These are phyloP conservation scores for Syncephalastrum sp. DNA, from an alignment of 371 early-diverging fungal genomes.

Conservation along the genomic window DNA sequence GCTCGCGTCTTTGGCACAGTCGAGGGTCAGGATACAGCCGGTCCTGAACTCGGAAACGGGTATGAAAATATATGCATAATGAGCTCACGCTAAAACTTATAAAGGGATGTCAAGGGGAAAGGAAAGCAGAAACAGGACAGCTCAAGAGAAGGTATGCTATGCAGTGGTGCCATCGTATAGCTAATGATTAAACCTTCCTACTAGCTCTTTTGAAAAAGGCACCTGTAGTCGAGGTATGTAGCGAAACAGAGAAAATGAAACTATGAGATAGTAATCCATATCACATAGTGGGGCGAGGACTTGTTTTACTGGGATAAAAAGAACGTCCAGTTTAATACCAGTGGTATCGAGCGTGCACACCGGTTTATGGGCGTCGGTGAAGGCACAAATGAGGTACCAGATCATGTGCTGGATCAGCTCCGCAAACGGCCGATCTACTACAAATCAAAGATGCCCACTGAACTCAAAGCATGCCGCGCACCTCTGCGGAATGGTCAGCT, in stretches of 20 bases:
- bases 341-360: slow-evolving; percentile 63
- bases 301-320: slow-evolving; percentile 70
- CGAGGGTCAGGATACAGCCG: no score
- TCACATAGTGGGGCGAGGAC: slow-evolving; percentile 59
- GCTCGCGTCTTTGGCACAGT: slow-evolving; percentile 9
- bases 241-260: neutral
- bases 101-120: slow-evolving; percentile 18
- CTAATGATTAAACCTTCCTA: neutral
- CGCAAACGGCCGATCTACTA: slow-evolving; percentile 54
- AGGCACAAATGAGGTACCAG: slow-evolving; percentile 57
- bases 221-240: slow-evolving; percentile 57
- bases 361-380: slow-evolving; percentile 69
- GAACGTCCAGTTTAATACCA: slow-evolving; percentile 60
- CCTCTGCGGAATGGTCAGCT: slow-evolving; percentile 66
- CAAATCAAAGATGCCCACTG: slow-evolving; percentile 31
- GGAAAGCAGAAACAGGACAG: slow-evolving; percentile 25
- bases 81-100: neutral
- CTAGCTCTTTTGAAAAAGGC: slow-evolving; percentile 51
- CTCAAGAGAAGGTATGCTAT: slow-evolving; percentile 27
- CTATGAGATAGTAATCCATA: neutral
- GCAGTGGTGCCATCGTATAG: neutral
- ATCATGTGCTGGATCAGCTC: slow-evolving; percentile 49
- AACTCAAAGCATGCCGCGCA: slow-evolving; percentile 63
- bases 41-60: neutral
- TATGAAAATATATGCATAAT: neutral